These are phyloP conservation scores for Phycomyces nitens DNA, from an alignment of 192 early-diverging fungal genomes.

Conservation along the genomic window DNA sequence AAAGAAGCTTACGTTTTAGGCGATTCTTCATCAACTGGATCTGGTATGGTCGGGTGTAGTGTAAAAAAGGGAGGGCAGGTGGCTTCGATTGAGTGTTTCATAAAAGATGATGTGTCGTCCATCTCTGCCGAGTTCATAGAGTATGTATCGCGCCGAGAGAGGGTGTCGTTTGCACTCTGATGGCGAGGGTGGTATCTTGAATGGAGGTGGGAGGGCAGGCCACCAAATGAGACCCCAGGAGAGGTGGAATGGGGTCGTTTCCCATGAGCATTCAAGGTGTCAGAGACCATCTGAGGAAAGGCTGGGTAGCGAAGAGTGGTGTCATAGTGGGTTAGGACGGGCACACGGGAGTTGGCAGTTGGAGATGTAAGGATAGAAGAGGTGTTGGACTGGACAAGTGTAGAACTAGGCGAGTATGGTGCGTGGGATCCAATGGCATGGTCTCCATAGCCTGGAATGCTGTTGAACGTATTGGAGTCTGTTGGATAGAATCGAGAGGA, in stretches of 20 bases:
- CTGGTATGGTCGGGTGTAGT: neutral
- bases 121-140: neutral
- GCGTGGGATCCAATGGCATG: too few species aligned
- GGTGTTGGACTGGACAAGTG: too few species aligned
- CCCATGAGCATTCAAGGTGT: neutral
- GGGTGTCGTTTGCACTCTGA: constrained; percentile 2
- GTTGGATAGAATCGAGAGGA: too few species aligned
- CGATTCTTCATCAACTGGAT: neutral
- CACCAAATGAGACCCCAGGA: neutral
- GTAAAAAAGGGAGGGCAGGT: neutral
- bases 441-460: too few species aligned
- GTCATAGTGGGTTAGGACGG: too few species aligned
- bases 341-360: too few species aligned
- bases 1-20: constrained; percentile 1
- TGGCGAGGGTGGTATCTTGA: constrained; percentile 3
- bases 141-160: neutral
- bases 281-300: neutral
- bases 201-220: neutral
- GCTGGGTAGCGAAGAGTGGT: neutral
- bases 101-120: neutral
- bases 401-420: too few species aligned
- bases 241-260: neutral
- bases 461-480: too few species aligned
- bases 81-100: neutral
- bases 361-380: too few species aligned